Evolutionary conservation across 2,329 filamentous ascomycete genomes (phyloP).

Genomic region (Ceratocystis huliohia): DNA sequence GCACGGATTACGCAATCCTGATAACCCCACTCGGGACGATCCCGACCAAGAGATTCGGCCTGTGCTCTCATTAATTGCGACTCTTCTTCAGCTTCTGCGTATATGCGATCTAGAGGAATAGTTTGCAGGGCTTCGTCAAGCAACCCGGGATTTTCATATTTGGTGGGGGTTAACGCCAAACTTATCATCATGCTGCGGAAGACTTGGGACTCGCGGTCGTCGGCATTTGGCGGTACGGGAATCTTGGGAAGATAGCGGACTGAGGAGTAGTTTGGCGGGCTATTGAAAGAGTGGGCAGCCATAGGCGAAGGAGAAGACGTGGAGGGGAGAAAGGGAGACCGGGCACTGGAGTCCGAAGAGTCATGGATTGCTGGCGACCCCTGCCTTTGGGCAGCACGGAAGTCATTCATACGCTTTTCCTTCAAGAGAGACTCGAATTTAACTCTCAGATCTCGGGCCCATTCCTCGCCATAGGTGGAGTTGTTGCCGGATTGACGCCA

Average conservation of each 20-base stretch:
- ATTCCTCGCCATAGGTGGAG: conserved; percentile 51
- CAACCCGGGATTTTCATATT: conserved; percentile 91
- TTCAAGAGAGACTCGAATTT: conserved; percentile 80
- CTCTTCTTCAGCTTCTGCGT: conserved; percentile 88
- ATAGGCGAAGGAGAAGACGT: conserved; percentile 33
- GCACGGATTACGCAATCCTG: conserved; percentile 92
- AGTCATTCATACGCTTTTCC: conserved; percentile 74
- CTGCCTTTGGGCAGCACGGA: conserved; percentile 43
- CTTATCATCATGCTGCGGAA: conserved; percentile 75
- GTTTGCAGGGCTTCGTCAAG: conserved; percentile 80
- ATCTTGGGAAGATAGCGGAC: conserved; percentile 41
- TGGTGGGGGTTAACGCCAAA: conserved; percentile 74
- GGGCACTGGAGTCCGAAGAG: conserved; percentile 24
- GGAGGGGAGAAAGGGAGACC: conserved; percentile 35
- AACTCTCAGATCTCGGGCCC: conserved; percentile 65
- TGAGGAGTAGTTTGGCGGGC: conserved; percentile 37
- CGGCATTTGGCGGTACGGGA: conserved; percentile 57
- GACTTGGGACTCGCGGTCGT: conserved; percentile 55
- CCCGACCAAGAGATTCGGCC: conserved; percentile 73
- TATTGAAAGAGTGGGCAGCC: conserved; percentile 30
- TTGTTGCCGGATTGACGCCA: conserved; percentile 21
- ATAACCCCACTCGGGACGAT: conserved; percentile 85
- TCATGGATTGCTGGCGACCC: conserved; percentile 37
- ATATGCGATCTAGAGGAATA: conserved; percentile 82
- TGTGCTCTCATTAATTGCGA: conserved; percentile 75